Percentiles rank a stretch among this genome's conserved stretches.
phyloP scores from a whole-genome alignment of 331 rosid genomes.

The Malus hybrid region DNA sequence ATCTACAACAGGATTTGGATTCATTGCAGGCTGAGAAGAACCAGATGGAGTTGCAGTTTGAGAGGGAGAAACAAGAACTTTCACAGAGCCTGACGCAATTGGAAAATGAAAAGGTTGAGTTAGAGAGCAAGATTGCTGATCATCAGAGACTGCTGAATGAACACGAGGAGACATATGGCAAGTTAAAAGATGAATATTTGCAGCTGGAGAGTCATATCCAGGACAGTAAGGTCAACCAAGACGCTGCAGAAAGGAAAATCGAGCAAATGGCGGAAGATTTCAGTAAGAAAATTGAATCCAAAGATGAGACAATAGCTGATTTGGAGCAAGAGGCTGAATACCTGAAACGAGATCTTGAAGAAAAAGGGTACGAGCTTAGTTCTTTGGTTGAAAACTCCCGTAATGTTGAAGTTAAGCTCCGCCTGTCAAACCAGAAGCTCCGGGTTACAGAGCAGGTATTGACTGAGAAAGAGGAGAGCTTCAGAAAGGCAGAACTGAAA shows the following conservation, averaged over 20 bases:
- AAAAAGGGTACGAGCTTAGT: constrained; percentile 51
- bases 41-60: constrained; percentile 40
- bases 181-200: constrained; percentile 50
- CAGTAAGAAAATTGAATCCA: constrained; percentile 30
- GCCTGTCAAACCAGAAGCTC: constrained; percentile 95
- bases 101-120: constrained; percentile 50
- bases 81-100: constrained; percentile 27
- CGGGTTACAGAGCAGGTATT: constrained; percentile 85
- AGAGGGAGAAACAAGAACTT: constrained; percentile 44
- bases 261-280: constrained; percentile 38
- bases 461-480: constrained; percentile 70
- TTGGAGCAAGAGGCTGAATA: constrained; percentile 55
- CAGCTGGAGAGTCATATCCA: constrained; percentile 38
- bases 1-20: constrained; percentile 49
- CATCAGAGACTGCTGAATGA: constrained; percentile 47
- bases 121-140: constrained; percentile 27
- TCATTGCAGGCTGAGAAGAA: constrained; percentile 49
- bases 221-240: constrained; percentile 47
- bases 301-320: constrained; percentile 44
- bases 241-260: constrained; percentile 48
- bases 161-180: constrained; percentile 45
- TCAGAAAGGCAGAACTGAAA: constrained; percentile 45
- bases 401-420: constrained; percentile 75
- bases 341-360: constrained; percentile 62
- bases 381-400: constrained; percentile 43